phyloP scores from a whole-genome alignment of 352 stramenopile species.

The Globisporangium mamillatum region DNA sequence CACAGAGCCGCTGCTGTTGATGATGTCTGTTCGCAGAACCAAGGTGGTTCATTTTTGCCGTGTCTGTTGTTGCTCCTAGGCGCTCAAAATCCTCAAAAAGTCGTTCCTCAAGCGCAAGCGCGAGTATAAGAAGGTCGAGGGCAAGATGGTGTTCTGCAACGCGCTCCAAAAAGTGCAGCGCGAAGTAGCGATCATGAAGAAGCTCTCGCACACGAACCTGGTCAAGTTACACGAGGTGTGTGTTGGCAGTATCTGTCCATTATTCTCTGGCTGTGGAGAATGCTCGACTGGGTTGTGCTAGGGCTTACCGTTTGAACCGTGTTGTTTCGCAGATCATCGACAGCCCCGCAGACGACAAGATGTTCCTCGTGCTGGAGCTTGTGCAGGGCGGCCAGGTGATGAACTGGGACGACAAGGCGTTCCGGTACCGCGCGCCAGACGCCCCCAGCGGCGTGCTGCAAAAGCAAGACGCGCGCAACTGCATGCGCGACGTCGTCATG shows the following conservation, averaged over 20 bases:
- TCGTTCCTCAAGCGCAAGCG: conserved; percentile 83
- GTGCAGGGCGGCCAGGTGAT: conserved; percentile 82
- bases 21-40: no score
- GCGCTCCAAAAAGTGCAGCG: conserved; percentile 80
- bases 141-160: conserved; percentile 77
- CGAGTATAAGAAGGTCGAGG: conserved; percentile 76
- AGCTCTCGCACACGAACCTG: conserved; percentile 63
- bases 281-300: background rate
- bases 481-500: conserved; percentile 72
- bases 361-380: conserved; percentile 82
- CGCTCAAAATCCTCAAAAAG: conserved; percentile 84
- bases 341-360: conserved; percentile 68
- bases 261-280: background rate
- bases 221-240: conserved; percentile 61
- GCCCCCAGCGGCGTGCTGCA: conserved; percentile 27
- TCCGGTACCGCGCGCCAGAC: conserved; percentile 44
- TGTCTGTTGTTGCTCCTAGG: conserved; percentile 25
- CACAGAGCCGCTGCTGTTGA: no score
- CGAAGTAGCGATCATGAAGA: conserved; percentile 86
- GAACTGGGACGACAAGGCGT: conserved; percentile 77
- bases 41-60: background rate
- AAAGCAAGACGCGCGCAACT: conserved; percentile 45
- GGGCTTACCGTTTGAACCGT: no score
- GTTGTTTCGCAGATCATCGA: conserved; percentile 60
- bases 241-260: background rate